phyloP scores from a whole-genome alignment of 306 rosid genomes.

The Cyclanthera cordifolia region DNA sequence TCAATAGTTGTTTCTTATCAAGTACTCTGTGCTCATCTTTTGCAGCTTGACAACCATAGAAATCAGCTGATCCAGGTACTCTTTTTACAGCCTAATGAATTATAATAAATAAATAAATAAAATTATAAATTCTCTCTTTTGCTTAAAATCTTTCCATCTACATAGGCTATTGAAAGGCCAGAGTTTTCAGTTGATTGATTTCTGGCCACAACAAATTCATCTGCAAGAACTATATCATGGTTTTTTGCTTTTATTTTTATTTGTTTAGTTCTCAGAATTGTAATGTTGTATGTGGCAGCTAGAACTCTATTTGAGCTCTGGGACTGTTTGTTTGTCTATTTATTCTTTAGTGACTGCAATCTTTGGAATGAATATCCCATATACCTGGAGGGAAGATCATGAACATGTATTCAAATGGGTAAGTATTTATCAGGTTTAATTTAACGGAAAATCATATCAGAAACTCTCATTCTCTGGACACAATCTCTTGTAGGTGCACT shows the following conservation, averaged over 20 bases:
- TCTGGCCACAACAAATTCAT: background rate
- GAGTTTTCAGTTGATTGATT: background rate
- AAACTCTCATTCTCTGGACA: background rate
- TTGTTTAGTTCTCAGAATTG: slow-evolving; percentile 1
- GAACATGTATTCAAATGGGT: slow-evolving; percentile 80
- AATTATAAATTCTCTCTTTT: too few relatives aligned
- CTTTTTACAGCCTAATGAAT: slow-evolving; percentile 4
- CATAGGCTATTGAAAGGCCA: background rate
- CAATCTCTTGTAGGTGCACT: too few relatives aligned
- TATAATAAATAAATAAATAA: too few relatives aligned
- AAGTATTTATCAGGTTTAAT: slow-evolving; percentile 11
- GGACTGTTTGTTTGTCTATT: slow-evolving; percentile 37
- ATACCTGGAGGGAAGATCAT: slow-evolving; percentile 31
- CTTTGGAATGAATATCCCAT: slow-evolving; percentile 63
- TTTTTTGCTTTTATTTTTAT: too few relatives aligned
- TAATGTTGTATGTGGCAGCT: slow-evolving; percentile 34
- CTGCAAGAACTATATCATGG: background rate
- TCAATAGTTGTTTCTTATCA: background rate
- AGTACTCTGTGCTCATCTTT: slow-evolving; percentile 13
- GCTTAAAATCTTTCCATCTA: background rate
- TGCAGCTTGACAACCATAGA: slow-evolving; percentile 66
- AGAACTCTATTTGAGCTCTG: slow-evolving; percentile 62
- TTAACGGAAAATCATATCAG: background rate
- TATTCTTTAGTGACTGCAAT: slow-evolving; percentile 52
- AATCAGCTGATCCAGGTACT: slow-evolving; percentile 61